Evolutionary conservation across 345 rosid species (phyloP), one percentile per base, ranked within the genome.

Genomic region (Gynandropsis gynandra): DNA sequence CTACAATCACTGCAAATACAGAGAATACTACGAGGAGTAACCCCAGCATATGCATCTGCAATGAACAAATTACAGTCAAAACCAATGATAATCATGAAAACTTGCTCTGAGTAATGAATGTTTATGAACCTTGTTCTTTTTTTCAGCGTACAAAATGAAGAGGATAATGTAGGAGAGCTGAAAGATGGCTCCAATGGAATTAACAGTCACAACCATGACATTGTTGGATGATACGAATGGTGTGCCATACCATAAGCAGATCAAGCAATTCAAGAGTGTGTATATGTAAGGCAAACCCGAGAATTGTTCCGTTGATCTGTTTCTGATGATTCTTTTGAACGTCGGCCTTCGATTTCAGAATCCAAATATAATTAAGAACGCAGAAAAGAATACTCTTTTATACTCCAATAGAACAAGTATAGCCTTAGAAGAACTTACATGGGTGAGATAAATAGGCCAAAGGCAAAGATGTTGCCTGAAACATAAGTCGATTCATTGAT

Each of bases 261-360:
- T 75, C 78, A 85, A 75, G 70, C 93, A 89, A 70, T 83, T 89
- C 71, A 85, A 61, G 59, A 89, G 80, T 9, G 90, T 74, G 67
- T 85, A 89, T 55, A 85, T 42, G 54, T 85, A 89, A 13, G 97
- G 97, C 71, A 83, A 71, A 58, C 85, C 95, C 0, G 95, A 89
- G 72, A 89, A 89, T 45, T 78, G 78, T 60, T 85, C 90, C 0
- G 84, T 89, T 0, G 97, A 70, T 36, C 16, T 64, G 69, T 83
- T 89, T 72, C 89, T 78, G 73, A 85, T 58, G 18, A 89, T 81
- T 73, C 97, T 81, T 68, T 74, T 74, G 74, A 83, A 89, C 5
- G 93, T 85, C 29, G 95, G 84, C 71, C 97, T 89, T 80, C 21
- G 50, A 45, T 34, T 35, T 58, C 32, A 35, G 66, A 45, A 14